These are phyloP conservation scores for Floccularia luteovirens DNA, from an alignment of 768 basidiomycete genomes.

Conservation along the genomic window DNA sequence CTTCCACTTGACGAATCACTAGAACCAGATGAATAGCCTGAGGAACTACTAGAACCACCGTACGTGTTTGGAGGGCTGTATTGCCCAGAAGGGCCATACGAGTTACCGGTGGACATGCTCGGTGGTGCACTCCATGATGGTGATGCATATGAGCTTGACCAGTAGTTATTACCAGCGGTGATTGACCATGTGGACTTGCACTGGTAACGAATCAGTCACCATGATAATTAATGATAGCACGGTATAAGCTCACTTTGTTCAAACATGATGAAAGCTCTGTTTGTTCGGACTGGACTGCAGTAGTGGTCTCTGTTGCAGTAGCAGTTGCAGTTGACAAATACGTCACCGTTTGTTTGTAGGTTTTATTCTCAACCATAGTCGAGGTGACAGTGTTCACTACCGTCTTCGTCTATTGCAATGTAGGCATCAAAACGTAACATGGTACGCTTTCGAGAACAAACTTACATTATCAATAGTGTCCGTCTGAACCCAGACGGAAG, in stretches of 20 bases:
- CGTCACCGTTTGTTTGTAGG: constrained; percentile 42
- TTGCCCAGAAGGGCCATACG: constrained; percentile 5
- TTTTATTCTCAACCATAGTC: constrained; percentile 40
- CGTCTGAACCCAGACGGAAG: constrained; percentile 47
- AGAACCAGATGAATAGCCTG: constrained; percentile 14
- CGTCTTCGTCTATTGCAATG: constrained; percentile 42
- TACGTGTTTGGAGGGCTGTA: constrained; percentile 7
- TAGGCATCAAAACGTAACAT: constrained; percentile 2
- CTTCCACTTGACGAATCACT: constrained; percentile 4
- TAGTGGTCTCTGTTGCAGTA: constrained; percentile 38
- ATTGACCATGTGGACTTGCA: constrained; percentile 56
- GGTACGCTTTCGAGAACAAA: constrained; percentile 6
- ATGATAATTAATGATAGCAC: constrained; percentile 1
- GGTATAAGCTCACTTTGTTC: constrained; percentile 26
- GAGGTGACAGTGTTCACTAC: constrained; percentile 48
- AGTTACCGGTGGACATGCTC: constrained; percentile 7
- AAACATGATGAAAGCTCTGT: constrained; percentile 51
- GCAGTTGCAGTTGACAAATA: constrained; percentile 40
- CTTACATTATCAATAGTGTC: constrained; percentile 49
- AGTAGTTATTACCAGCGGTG: constrained; percentile 41
- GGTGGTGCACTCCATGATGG: constrained; percentile 11
- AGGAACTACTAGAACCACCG: constrained; percentile 17
- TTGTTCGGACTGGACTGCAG: constrained; percentile 36
- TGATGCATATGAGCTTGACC: constrained; percentile 36
- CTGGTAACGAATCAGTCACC: constrained; percentile 18